These are phyloP conservation scores for Corymbia calophylla DNA, from an alignment of 441 rosid species.

Conservation along the genomic window DNA sequence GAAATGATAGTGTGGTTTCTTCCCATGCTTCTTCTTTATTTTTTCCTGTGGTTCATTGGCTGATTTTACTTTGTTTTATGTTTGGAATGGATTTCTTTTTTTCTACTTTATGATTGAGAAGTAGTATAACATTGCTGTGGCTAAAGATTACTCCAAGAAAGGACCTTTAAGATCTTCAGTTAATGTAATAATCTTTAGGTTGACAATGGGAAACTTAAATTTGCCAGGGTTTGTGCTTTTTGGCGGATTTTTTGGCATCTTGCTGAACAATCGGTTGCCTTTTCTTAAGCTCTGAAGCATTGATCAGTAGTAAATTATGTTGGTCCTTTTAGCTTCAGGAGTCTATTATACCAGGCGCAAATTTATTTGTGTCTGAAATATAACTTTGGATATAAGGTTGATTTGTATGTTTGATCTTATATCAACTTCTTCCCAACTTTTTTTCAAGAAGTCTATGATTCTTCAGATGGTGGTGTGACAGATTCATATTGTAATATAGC, in stretches of 20 bases:
- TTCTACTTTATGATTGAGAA: background rate
- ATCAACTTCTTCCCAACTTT: background rate
- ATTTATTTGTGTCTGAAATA: background rate
- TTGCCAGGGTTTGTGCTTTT: background rate
- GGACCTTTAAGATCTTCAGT: background rate
- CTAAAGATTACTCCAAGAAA: background rate
- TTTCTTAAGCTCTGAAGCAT: background rate
- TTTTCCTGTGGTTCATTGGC: background rate
- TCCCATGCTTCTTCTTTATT: background rate
- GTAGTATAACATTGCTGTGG: background rate
- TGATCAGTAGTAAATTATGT: background rate
- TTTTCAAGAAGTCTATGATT: background rate
- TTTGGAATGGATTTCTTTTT: background rate
- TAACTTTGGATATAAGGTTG: background rate
- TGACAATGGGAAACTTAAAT: background rate
- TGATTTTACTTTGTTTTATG: background rate
- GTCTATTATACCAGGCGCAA: background rate
- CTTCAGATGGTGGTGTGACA: background rate
- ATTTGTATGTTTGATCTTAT: background rate
- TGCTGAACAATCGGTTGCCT: background rate
- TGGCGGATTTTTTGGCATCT: background rate
- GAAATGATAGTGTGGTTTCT: background rate
- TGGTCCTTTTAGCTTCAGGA: background rate
- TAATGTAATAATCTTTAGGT: background rate
- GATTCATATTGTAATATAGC: background rate